Evolutionary conservation across 768 basidiomycete genomes (phyloP).

Genomic region (Calocybe gangraenosa): DNA sequence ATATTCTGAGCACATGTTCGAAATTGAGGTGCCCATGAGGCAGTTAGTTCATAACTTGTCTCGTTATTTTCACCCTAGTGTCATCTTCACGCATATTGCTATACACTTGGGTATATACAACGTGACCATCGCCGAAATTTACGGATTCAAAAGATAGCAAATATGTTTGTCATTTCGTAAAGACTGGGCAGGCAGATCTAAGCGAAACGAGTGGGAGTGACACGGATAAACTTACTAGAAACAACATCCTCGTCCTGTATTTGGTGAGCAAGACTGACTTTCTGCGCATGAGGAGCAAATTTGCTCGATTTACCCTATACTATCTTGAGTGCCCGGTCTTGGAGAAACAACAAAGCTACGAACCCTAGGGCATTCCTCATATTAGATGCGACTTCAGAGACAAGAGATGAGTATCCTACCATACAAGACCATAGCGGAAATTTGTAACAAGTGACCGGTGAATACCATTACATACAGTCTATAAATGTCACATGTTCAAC

Average conservation of each 20-base stretch:
- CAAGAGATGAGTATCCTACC: conserved; percentile 43
- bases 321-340: neutral
- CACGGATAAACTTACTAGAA: conserved; percentile 56
- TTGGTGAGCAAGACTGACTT: conserved; percentile 80
- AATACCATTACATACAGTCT: conserved; percentile 90
- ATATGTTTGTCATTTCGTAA: conserved; percentile 23
- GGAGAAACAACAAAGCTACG: neutral
- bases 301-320: conserved; percentile 87
- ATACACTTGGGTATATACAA: too few species aligned
- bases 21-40: too few species aligned
- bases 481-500: neutral
- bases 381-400: conserved; percentile 3
- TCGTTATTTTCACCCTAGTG: too few species aligned
- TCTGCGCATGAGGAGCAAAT: conserved; percentile 91
- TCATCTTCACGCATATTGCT: too few species aligned
- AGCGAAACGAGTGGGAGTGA: neutral
- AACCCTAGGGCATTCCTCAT: conserved; percentile 5
- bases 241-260: conserved; percentile 89
- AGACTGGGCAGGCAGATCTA: conserved; percentile 17
- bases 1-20: too few species aligned
- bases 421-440: conserved; percentile 93
- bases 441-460: conserved; percentile 87
- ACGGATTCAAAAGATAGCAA: neutral
- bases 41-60: too few species aligned
- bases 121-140: too few species aligned